Conservation (phyloP, 768 basidiomycete species). For the Boletus huronensis region DNA sequence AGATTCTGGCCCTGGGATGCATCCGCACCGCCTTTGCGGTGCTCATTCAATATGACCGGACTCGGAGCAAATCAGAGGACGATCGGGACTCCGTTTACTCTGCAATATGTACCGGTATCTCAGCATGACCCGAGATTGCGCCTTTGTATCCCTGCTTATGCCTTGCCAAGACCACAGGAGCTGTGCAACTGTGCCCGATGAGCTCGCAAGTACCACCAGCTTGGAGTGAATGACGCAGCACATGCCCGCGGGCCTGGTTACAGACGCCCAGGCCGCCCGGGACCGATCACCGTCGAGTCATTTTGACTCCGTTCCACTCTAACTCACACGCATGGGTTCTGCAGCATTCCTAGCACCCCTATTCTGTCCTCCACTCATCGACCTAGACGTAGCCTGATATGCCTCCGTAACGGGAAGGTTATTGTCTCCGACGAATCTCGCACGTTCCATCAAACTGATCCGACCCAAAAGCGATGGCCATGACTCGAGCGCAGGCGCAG, state of each 20-base stretch:
- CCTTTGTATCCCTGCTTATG: too few relatives aligned
- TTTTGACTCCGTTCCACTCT: neutral
- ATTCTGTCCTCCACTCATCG: neutral
- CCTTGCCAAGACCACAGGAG: neutral
- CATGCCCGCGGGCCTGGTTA: too few relatives aligned
- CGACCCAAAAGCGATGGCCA: neutral
- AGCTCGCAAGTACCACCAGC: neutral
- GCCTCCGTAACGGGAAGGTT: neutral
- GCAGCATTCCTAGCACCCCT: too few relatives aligned
- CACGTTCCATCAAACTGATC: too few relatives aligned
- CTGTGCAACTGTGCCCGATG: neutral
- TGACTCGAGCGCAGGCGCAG: slow-evolving; percentile 4
- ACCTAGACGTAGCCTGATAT: neutral
- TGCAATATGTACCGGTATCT: neutral
- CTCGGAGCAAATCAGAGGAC: neutral
- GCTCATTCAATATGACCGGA: neutral
- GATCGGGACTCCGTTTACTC: neutral
- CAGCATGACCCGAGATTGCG: neutral
- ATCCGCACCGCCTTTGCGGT: neutral
- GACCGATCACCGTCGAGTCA: neutral
- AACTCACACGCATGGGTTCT: too few relatives aligned
- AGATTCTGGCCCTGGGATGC: too few relatives aligned
- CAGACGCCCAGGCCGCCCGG: neutral
- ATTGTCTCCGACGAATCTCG: neutral
- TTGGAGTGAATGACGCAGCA: neutral